Base-by-base conservation (phyloP, 768 basidiomycete genomes). In the Naganishia onofrii region DNA sequence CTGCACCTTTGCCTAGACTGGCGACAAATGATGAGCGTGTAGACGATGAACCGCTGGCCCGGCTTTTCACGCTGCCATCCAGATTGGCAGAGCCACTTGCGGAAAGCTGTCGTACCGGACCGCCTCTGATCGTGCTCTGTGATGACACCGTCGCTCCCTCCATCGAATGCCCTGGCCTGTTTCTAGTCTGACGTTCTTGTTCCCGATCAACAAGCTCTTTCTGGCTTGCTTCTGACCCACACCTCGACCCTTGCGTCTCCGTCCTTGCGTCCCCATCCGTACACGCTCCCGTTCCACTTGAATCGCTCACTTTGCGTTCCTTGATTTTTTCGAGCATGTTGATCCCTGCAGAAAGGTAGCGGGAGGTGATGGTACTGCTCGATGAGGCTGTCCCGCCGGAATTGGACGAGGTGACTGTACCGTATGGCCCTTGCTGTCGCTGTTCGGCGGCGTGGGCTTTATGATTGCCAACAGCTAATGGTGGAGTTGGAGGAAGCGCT, bases 241-340 rank as follows among this genome's bases (percentile, higher is more conserved):
- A 17, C 9, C 63, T 69, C 52, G 28, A n/a, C 28, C 17, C 26
- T 31, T 38, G n/a, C 21, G 58, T 48, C 28, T 31, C 53, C 26
- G 44, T 81, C 2, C 70, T 73, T 74, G 26, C 71, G 70, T 65
- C 72, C 44, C 73, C 67, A 71, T 77, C 32, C 70, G 53, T 44
- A 63, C 64, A 44, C 65, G 64, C 60, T 63, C 48, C 68, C 65
- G 66, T 57, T 42, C 63, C 54, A 63, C 75, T 54, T 44, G 74
- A 71, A 69, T 76, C 69, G 58, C 72, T 69, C 31, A 67, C 60
- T 17, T 72, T 72, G 29, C 71, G 26, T 28, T 65, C 55, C 56
- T 65, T 66, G 44, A 69, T 72, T 48, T 57, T 66, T 29, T 69
- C 71, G 63, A 72, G 65, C 55, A 72, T 69, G 29, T 66, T 55